phyloP scores from a whole-genome alignment of 768 basidiomycete genomes.

The Macrocybe gigantea region DNA sequence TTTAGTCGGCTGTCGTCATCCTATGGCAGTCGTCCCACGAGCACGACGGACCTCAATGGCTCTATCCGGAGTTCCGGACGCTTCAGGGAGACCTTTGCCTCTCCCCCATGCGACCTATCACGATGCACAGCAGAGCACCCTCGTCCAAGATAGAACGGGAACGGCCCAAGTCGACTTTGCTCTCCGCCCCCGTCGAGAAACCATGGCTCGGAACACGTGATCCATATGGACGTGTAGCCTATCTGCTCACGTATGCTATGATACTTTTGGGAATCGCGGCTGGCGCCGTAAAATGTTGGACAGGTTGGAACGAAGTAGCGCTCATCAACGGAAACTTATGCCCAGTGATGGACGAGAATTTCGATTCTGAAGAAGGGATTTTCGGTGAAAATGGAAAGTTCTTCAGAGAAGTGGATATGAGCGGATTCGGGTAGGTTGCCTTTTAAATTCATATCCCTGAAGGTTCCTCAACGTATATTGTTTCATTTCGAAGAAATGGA shows the following conservation, averaged over 20 bases:
- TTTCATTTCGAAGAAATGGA: slow-evolving; percentile 45
- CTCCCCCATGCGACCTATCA: slow-evolving; percentile 53
- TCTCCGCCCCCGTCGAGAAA: slow-evolving; percentile 39
- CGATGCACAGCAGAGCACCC: slow-evolving; percentile 45
- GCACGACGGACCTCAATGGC: slow-evolving; percentile 20
- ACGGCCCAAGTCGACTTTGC: slow-evolving; percentile 47
- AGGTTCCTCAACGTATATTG: slow-evolving; percentile 1
- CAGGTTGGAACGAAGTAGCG: slow-evolving; percentile 49
- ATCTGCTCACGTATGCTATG: slow-evolving; percentile 56
- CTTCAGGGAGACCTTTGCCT: slow-evolving; percentile 51
- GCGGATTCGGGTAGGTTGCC: slow-evolving; percentile 71
- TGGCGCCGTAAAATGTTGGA: slow-evolving; percentile 49
- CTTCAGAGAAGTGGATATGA: slow-evolving; percentile 76
- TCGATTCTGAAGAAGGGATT: slow-evolving; percentile 46
- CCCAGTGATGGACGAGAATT: slow-evolving; percentile 74
- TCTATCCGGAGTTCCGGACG: slow-evolving; percentile 30
- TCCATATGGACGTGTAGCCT: slow-evolving; percentile 48
- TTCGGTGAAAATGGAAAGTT: slow-evolving; percentile 66
- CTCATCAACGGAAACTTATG: slow-evolving; percentile 44
- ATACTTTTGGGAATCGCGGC: slow-evolving; percentile 51
- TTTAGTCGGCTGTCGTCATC: slow-evolving; percentile 34
- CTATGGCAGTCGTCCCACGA: slow-evolving; percentile 30
- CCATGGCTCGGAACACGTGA: slow-evolving; percentile 62
- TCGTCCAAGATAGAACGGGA: slow-evolving; percentile 35
- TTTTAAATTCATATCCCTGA: slow-evolving; percentile 1